Base-by-base conservation (phyloP, 257 asterid species). In the Rauvolfia tetraphylla region DNA sequence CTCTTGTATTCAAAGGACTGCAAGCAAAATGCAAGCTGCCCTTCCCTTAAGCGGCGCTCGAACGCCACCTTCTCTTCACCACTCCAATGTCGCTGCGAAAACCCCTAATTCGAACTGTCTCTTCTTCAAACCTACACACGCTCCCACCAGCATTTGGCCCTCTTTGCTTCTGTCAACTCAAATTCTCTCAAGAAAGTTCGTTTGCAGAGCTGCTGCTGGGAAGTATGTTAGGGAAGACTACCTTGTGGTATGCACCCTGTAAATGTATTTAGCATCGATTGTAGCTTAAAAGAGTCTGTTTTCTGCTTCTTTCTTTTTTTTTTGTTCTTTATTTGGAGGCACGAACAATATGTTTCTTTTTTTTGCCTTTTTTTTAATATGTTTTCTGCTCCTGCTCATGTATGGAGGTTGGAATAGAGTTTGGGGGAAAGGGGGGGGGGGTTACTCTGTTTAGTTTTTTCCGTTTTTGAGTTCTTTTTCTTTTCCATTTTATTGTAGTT, bases 171-270 rank as follows among this genome's bases (percentile, higher is more conserved):
- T n/a, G n/a, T 84, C 88, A 67, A 78, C 89, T 77, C 89, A 84
- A 49, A 73, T 71, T 15, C 81, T 71, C 42, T 73, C 91, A 48
- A 89, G 88, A 79, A 92, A 86, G 82, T 85, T 88, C 66, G 68
- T 84, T 0, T 92, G 93, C 88, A 80, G 80, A 72, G 87, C 97
- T 65, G 87, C 89, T 36, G 89, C 86, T 0, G 98, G 98, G 2
- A 92, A 89, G 56, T 89, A 88, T 79, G 62, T 95, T 89, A 86
- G 92, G 65, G 97, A 95, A 33, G 98, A 95, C 84, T 95, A 92
- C 83, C 98, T 95, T 75, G 98, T 95, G 95, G 98, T 94, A 94
- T 59, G 75, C 75, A 3, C 77, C n/a, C 31, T 14, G 27, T 36
- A 22, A 15, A 3, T 20, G 5, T 18, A 53, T 53, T 53, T 53